phyloP scores from a whole-genome alignment of 164 flowering plant genomes.

The Piper longum region DNA sequence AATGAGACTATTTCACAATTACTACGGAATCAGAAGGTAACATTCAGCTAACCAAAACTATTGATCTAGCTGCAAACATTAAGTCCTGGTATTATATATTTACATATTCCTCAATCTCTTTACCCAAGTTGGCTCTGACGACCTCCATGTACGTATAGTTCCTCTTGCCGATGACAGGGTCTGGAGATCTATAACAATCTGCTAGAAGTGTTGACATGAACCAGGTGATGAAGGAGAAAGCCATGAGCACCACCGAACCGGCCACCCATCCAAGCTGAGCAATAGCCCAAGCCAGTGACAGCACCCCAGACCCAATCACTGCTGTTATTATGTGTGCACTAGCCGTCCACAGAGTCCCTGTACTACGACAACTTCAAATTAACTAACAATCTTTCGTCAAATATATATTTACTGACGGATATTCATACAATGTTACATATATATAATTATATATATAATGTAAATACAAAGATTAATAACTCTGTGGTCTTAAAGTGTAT shows the following conservation, averaged over 20 bases:
- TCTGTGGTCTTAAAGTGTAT: too few species aligned
- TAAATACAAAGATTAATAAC: background rate
- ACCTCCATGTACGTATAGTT: conserved; percentile 91
- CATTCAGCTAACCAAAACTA: too few species aligned
- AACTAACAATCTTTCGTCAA: background rate
- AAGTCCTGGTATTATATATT: background rate
- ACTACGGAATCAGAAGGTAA: too few species aligned
- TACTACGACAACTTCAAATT: background rate
- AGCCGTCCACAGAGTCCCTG: conserved; percentile 80
- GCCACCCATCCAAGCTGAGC: conserved; percentile 94
- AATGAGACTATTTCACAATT: too few species aligned
- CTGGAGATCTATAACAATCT: conserved; percentile 72
- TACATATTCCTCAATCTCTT: background rate
- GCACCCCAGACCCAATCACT: conserved; percentile 93
- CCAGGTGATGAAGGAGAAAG: conserved; percentile 71
- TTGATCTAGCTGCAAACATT: too few species aligned
- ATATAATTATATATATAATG: too few species aligned
- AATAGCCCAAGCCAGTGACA: conserved; percentile 82
- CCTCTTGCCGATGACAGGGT: conserved; percentile 65
- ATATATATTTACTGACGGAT: too few species aligned
- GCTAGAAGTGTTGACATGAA: conserved; percentile 75
- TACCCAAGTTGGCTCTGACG: conserved; percentile 71
- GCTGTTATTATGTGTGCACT: conserved; percentile 96
- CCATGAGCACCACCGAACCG: conserved; percentile 55
- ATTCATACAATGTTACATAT: background rate